Conservation (phyloP, 83 land plant species). For the Picea abies region DNA sequence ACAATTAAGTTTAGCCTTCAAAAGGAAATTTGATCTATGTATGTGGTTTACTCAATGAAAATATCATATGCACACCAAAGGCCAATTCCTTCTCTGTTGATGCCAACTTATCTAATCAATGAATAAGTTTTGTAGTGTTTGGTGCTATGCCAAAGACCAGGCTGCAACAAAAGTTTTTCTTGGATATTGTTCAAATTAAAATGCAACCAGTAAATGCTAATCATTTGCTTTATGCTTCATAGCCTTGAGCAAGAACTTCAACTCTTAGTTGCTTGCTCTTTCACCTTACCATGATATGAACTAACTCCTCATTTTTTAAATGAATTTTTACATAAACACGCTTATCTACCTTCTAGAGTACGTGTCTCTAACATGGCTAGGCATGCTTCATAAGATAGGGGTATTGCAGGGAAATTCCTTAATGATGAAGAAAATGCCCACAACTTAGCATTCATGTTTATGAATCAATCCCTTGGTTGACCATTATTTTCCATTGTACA, state of each 20-base stretch:
- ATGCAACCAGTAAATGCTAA: slow-evolving; percentile 60
- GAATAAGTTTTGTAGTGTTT: too few species aligned
- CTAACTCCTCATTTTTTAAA: background rate
- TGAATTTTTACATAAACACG: slow-evolving; percentile 47
- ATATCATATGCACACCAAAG: too few species aligned
- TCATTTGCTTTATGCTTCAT: background rate
- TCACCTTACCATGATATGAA: background rate
- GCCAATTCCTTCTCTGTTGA: too few species aligned
- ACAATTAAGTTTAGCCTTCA: background rate
- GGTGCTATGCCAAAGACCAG: too few species aligned
- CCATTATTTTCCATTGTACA: background rate
- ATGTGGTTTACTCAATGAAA: background rate
- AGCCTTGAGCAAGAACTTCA: background rate
- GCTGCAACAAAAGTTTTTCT: slow-evolving; percentile 26
- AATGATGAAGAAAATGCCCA: slow-evolving; percentile 52
- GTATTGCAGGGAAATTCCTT: slow-evolving; percentile 70
- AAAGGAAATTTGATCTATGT: background rate
- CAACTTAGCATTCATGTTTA: slow-evolving; percentile 67
- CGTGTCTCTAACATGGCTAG: slow-evolving; percentile 73
- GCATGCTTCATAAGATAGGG: slow-evolving; percentile 65
- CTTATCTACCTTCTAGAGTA: slow-evolving; percentile 60
- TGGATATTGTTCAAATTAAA: slow-evolving; percentile 60
- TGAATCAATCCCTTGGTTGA: slow-evolving; percentile 74
- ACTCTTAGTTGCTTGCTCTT: too few species aligned
- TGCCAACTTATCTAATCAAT: too few species aligned